Base-by-base conservation (phyloP, 176 grass and related monocot species). In the Triticum urartu region DNA sequence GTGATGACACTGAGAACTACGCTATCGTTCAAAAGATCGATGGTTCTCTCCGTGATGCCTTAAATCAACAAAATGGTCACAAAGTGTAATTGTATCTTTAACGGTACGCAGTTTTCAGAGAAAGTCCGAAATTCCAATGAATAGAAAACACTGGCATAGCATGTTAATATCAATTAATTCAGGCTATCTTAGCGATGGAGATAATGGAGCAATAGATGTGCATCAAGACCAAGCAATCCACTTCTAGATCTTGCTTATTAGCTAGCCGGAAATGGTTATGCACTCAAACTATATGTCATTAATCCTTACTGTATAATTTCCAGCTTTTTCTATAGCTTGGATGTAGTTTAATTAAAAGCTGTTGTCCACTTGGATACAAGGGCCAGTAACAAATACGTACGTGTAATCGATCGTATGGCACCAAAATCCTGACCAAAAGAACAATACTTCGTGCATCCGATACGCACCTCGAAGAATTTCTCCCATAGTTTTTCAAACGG, bases 401-500 rank as follows among this genome's bases (percentile, higher is more conserved):
- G 26, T 26, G 26, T 30, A 30, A 30, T 30, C 28, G 28, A 30
- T 30, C 28, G 28, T 30, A 30, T 30, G 28, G 28, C 28, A 30
- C 28, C 28, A 30, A 30, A 30, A 30, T 2, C 2, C 28, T 30
- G 28, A 2, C 28, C 28, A 30, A 30, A 30, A 30, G 28, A 30
- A 30, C 28, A 30, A 30, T 30, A 30, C 28, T 30, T 30, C 28
- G 28, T 30, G 28, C 28, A 30, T 30, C 28, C 28, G 28, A 43
- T 43, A 18, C 58, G 40, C 59, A 98, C 97, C 90, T 74, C 80
- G 52, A 98, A 98, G 70, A 98, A 98, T 60, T 88, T 95, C 79
- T 94, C 91, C 97, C 97, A 98, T 4, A 98, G 60, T 74, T 88
- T 98, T 79, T 98, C 97, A 79, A 98, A 98, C 11, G 97, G 97